Evolutionary conservation across 2,329 filamentous ascomycete species (phyloP).

Genomic region (Talaromyces sp.): DNA sequence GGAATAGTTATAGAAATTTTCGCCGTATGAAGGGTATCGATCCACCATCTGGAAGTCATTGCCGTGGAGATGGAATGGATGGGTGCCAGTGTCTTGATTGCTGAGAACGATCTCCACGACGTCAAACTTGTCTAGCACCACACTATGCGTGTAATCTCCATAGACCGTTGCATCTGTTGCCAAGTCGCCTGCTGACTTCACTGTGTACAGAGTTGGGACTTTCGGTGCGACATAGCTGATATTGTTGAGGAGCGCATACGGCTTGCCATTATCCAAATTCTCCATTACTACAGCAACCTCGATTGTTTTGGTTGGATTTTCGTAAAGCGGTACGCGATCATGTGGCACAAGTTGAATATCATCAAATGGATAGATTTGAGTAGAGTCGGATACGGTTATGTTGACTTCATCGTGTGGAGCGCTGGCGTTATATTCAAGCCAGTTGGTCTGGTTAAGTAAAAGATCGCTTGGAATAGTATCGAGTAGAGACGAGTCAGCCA

Average conservation of each 20-base stretch:
- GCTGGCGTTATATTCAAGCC: constrained; percentile 63
- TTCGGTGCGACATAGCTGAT: constrained; percentile 70
- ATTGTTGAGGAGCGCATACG: constrained; percentile 71
- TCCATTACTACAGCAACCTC: constrained; percentile 65
- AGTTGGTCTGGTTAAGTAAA: constrained; percentile 49
- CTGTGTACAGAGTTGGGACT: constrained; percentile 75
- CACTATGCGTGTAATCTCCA: constrained; percentile 60
- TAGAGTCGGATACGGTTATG: not conserved
- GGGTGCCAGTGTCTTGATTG: constrained; percentile 42
- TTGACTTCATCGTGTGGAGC: constrained; percentile 26
- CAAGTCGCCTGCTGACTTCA: constrained; percentile 55
- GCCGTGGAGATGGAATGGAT: constrained; percentile 53
- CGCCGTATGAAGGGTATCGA: constrained; percentile 55
- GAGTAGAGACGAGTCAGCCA: constrained; percentile 29
- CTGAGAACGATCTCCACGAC: constrained; percentile 45
- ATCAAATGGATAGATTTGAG: constrained; percentile 55
- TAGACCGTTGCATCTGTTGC: constrained; percentile 61
- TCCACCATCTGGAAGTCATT: constrained; percentile 66
- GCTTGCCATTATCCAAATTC: constrained; percentile 64
- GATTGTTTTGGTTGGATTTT: constrained; percentile 53
- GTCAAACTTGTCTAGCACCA: constrained; percentile 37
- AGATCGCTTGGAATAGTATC: constrained; percentile 35
- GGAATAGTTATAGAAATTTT: constrained; percentile 51
- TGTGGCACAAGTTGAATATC: constrained; percentile 69
- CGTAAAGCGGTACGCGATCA: constrained; percentile 61